Base-by-base conservation (phyloP, 148 eudicot genomes). In the Spergularia bocconei region DNA sequence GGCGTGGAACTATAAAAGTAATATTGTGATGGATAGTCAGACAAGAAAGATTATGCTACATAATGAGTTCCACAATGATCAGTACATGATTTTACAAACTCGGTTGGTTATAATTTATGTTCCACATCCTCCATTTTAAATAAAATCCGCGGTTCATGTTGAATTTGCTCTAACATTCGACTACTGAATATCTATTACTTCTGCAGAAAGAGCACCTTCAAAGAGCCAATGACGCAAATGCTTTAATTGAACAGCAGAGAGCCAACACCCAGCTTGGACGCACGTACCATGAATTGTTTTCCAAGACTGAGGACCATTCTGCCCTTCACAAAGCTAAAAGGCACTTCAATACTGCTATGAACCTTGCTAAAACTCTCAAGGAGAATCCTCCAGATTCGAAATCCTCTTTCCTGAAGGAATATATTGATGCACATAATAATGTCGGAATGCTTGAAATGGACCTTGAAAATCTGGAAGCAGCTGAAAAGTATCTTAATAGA, bases 251-350 rank as follows among this genome's bases (percentile, higher is more conserved):
- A 89, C 98, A 96, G 75, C 99, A 96, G 84, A 85, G 99, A 88
- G 99, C 99, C 33, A 81, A 79, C 82, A 96, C 99, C 57, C 99
- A 96, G 84, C 94, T 96, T 74, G 99, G 94, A 64, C 90, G 99
- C 79, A 91, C 98, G 47, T 96, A 96, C 85, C 89, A 96, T 74
- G 98, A 92, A 82, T 77, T 92, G 79, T 92, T 92, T 65, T 38
- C 84, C 60, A 88, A 81, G 65, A 79, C 88, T 14, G 90, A 92
- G 14, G 89, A 81, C 52, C 87, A 86, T 69, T 79, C 75, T 56
- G 84, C 94, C 11, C 80, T 96, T 64, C 87, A 87, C 41, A 96
- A 92, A 83, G 98, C 99, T 64, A 96, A 86, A 79, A 91, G 86
- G 79, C 86, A 89, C 77, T 96, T 92, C 83, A 82, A 75, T 15